A percentile compares a stretch with the other conserved stretches of the same genome.
phyloP scores from a whole-genome alignment of 257 asterid genomes.

The Nicotiana benthamiana region DNA sequence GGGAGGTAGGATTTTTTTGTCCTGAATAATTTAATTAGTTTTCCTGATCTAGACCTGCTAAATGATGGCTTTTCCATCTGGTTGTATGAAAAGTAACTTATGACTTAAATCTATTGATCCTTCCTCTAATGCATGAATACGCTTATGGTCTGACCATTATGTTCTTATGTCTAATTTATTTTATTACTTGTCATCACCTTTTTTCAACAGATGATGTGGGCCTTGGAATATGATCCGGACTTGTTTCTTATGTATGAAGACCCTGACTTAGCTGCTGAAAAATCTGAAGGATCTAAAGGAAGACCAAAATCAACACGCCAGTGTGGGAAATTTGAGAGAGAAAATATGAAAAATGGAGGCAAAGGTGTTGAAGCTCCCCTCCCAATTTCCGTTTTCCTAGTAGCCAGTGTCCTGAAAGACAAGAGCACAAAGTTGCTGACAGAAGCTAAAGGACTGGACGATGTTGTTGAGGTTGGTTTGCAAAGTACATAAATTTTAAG shows the following conservation, averaged over 20 bases:
- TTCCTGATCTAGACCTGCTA: neutral
- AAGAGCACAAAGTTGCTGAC: constrained; percentile 61
- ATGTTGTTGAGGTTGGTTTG: constrained; percentile 67
- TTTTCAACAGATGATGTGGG: constrained; percentile 85
- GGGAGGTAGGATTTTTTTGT: constrained; percentile 60
- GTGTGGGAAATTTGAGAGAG: constrained; percentile 74
- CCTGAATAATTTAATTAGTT: neutral
- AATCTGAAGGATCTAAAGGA: constrained; percentile 45
- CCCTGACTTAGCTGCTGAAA: constrained; percentile 34
- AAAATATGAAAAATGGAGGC: constrained; percentile 45
- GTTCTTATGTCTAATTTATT: neutral
- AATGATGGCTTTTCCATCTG: neutral
- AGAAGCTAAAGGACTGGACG: constrained; percentile 88
- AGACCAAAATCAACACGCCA: constrained; percentile 47
- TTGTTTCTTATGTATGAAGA: constrained; percentile 49
- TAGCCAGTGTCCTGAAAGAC: constrained; percentile 78
- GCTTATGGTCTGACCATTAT: neutral
- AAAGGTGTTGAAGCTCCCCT: constrained; percentile 42
- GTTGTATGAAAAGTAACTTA: neutral
- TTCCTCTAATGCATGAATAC: neutral
- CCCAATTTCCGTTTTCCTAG: constrained; percentile 79
- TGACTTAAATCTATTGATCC: neutral
- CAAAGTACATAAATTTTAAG: neutral
- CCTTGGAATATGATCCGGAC: constrained; percentile 80
- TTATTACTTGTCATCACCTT: constrained; percentile 5